phyloP scores from a whole-genome alignment of 2,329 filamentous ascomycete species.

The Microascus cirrosus region DNA sequence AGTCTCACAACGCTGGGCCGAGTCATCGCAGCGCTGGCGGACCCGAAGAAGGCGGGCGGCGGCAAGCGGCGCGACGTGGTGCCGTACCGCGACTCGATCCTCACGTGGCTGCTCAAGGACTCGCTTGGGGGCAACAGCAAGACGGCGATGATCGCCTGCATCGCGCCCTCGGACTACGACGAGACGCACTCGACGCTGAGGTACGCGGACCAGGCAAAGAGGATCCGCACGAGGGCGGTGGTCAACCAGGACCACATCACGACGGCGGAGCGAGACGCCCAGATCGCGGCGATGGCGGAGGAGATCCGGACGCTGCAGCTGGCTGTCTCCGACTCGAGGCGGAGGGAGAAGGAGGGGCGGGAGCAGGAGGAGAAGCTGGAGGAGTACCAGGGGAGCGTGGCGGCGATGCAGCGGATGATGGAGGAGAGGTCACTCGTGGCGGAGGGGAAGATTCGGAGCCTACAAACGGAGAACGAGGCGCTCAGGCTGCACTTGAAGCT shows the following conservation, averaged over 20 bases:
- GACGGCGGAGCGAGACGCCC: slow-evolving; percentile 83
- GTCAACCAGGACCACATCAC: slow-evolving; percentile 95
- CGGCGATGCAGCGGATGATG: slow-evolving; percentile 88
- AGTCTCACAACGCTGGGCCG: slow-evolving; percentile 90
- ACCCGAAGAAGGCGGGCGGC: slow-evolving; percentile 42
- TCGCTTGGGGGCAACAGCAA: slow-evolving; percentile 94
- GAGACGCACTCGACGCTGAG: slow-evolving; percentile 92
- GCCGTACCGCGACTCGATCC: slow-evolving; percentile 82
- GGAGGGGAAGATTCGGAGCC: slow-evolving; percentile 84
- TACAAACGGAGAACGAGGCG: slow-evolving; percentile 85
- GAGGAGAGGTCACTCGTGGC: slow-evolving; percentile 84
- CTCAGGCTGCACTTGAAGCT: slow-evolving; percentile 79
- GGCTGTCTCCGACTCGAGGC: slow-evolving; percentile 52
- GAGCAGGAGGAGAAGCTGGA: slow-evolving; percentile 77
- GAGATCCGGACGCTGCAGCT: slow-evolving; percentile 83
- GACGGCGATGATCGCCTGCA: slow-evolving; percentile 98
- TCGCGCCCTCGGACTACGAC: slow-evolving; percentile 90
- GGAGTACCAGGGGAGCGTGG: slow-evolving; percentile 86
- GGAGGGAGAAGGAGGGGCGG: slow-evolving; percentile 64
- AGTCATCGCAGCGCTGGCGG: slow-evolving; percentile 84
- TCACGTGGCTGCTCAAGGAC: slow-evolving; percentile 85
- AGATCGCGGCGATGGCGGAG: slow-evolving; percentile 90
- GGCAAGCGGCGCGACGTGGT: slow-evolving; percentile 57
- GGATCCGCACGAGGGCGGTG: slow-evolving; percentile 84
- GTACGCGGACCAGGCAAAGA: slow-evolving; percentile 95